These are phyloP conservation scores for Rusavskia elegans DNA, from an alignment of 495 filamentous ascomycete genomes.

Conservation along the genomic window DNA sequence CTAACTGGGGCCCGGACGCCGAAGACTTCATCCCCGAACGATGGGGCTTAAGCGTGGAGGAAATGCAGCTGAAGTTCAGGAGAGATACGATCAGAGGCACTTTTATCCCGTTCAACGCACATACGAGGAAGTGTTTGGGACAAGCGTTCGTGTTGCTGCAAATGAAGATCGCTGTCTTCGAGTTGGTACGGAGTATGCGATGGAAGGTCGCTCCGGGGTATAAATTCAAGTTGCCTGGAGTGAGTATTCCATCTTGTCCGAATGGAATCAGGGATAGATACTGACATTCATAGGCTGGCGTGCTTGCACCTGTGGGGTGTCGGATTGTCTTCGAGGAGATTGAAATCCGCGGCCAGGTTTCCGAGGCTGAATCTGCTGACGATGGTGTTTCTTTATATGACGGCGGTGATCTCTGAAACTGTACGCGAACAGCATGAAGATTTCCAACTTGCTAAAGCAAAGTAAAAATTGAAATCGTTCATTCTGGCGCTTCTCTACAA, in stretches of 20 bases:
- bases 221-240: constrained; percentile 20
- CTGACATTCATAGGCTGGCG: background rate
- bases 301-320: background rate
- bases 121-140: constrained; percentile 22
- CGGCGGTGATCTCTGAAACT: background rate
- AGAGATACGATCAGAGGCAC: constrained; percentile 17
- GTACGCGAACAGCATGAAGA: background rate
- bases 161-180: constrained; percentile 20
- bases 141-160: constrained; percentile 22
- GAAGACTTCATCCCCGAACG: constrained; percentile 19
- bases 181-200: constrained; percentile 14
- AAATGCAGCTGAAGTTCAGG: constrained; percentile 16
- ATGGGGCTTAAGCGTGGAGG: constrained; percentile 20
- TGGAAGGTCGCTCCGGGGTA: constrained; percentile 20
- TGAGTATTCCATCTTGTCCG: constrained; percentile 9
- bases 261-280: background rate
- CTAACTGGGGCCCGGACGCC: constrained; percentile 18
- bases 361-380: background rate
- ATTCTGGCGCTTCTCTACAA: no score
- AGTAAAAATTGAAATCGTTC: no score
- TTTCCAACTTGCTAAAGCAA: no score
- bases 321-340: background rate
- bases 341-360: background rate
- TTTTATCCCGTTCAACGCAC: constrained; percentile 24
- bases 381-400: background rate